These are phyloP conservation scores for Oryza longistaminata DNA, from an alignment of 176 grass and related monocot species.

Conservation along the genomic window DNA sequence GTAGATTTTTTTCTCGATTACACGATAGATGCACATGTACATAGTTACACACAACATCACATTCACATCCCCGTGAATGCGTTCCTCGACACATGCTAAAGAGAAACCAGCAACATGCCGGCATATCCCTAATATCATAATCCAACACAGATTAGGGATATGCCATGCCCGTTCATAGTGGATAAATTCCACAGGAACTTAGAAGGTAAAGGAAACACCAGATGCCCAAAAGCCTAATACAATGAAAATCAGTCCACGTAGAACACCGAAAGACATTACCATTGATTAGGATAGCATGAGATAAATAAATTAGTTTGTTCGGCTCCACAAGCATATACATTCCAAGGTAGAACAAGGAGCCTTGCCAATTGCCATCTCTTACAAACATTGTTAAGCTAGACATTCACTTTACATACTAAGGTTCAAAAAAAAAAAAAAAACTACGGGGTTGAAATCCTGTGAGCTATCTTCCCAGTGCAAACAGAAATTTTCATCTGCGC, in stretches of 20 bases:
- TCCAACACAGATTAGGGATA: too few species aligned
- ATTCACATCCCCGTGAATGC: too few species aligned
- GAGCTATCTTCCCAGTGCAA: constrained; percentile 32
- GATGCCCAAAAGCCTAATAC: not conserved
- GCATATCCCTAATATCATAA: too few species aligned
- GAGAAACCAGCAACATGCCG: too few species aligned
- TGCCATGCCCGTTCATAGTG: not conserved
- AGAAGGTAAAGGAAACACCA: not conserved
- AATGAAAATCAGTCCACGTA: not conserved
- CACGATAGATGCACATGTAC: too few species aligned
- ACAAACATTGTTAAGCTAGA: constrained; percentile 22
- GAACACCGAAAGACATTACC: not conserved
- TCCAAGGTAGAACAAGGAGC: constrained; percentile 17
- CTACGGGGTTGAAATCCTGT: constrained; percentile 23
- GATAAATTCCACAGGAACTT: not conserved
- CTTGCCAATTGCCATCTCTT: not conserved
- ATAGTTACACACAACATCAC: too few species aligned
- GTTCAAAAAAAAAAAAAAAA: constrained; percentile 14
- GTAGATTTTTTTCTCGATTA: too few species aligned
- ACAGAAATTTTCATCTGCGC: constrained; percentile 6
- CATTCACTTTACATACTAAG: constrained; percentile 33
- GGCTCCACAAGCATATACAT: constrained; percentile 30
- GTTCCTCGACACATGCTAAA: too few species aligned
- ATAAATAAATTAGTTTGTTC: not conserved
- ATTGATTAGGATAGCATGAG: not conserved